Evolutionary conservation across 1,139 yeast species (phyloP).

Genomic region (Debaryomyces psychrophilus): DNA sequence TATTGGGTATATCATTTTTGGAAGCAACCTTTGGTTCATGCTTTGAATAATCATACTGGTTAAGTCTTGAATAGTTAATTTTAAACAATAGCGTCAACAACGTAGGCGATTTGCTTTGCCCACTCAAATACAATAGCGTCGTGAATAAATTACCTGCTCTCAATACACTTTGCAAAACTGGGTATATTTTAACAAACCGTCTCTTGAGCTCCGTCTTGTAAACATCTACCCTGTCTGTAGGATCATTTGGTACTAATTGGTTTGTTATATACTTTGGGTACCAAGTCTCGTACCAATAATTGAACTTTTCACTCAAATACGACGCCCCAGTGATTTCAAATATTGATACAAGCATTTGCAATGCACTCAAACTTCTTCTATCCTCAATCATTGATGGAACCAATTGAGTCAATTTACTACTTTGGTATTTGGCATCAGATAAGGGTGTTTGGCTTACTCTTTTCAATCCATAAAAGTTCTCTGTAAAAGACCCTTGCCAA

Average conservation of each 20-base stretch:
- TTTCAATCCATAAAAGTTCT: constrained; percentile 88
- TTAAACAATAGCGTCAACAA: constrained; percentile 63
- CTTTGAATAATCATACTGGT: constrained; percentile 59
- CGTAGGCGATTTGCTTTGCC: constrained; percentile 65
- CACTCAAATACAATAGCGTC: constrained; percentile 69
- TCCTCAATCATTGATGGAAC: constrained; percentile 57
- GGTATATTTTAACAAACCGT: constrained; percentile 62
- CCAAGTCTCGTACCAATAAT: constrained; percentile 64
- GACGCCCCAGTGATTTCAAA: constrained; percentile 68
- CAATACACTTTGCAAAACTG: constrained; percentile 53
- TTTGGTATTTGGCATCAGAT: constrained; percentile 31
- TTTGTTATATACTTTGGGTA: constrained; percentile 60
- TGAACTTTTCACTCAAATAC: constrained; percentile 70
- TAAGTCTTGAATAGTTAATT: constrained; percentile 71
- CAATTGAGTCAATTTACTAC: constrained; percentile 40
- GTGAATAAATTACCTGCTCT: constrained; percentile 59
- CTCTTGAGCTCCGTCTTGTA: constrained; percentile 37
- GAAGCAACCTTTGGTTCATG: constrained; percentile 37
- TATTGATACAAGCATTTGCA: constrained; percentile 63
- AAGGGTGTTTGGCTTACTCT: constrained; percentile 54
- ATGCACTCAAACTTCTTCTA: constrained; percentile 53
- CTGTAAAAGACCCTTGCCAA: constrained; percentile 90
- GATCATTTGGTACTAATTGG: constrained; percentile 39
- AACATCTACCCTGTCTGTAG: constrained; percentile 33
- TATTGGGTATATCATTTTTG: constrained; percentile 24